Base-by-base conservation (phyloP, 2,329 filamentous ascomycete species). In the Clarireedia sp. region DNA sequence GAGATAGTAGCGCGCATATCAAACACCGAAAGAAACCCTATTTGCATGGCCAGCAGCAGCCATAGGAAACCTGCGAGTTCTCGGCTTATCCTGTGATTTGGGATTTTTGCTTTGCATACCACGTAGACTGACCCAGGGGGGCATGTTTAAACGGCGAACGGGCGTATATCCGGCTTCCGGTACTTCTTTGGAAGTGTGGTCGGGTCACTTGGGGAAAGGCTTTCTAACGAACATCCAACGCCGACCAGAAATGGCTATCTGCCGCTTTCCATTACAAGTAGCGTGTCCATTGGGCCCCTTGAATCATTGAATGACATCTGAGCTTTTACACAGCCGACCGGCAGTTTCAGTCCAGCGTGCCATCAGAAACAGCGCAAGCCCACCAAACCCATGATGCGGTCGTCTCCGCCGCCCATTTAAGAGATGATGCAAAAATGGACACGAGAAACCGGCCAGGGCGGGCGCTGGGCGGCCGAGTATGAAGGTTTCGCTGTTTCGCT, bases 401-500 rank as follows among this genome's bases (percentile, higher is more conserved):
- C 33, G n/a, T 51, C 21, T 23, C 17, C 41, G 14, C 48, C 38
- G 19, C 33, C 29, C 5, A 44, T 48, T 33, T 26, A 24, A 36
- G 43, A 8, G 38, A 33, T 52, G 52, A 56, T 58, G 44, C 48
- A 60, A 62, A 60, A 59, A 57, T 61, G 60, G 60, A 61, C 56
- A 61, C 59, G 60, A 59, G 59, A 57, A 58, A 54, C 36, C 21
- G 17, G 29, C 17, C 48, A 19, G 48, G 17, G 14, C 9, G 16
- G 37, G 44, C 29, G 17, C 6, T 3, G 16, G 37, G 44, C 29
- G 44, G 19, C 26, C 29, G 19, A 48, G 29, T 45, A 26, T 45
- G 38, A 38, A 26, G 33, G 17, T n/a, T 41, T 10, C 45, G 14
- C 29, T 24, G 29, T 44, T 55, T 55, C 16, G 38, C 33, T n/a